These are phyloP conservation scores for Xylariales sp. DNA, from an alignment of 2,329 filamentous ascomycete genomes.

Conservation along the genomic window DNA sequence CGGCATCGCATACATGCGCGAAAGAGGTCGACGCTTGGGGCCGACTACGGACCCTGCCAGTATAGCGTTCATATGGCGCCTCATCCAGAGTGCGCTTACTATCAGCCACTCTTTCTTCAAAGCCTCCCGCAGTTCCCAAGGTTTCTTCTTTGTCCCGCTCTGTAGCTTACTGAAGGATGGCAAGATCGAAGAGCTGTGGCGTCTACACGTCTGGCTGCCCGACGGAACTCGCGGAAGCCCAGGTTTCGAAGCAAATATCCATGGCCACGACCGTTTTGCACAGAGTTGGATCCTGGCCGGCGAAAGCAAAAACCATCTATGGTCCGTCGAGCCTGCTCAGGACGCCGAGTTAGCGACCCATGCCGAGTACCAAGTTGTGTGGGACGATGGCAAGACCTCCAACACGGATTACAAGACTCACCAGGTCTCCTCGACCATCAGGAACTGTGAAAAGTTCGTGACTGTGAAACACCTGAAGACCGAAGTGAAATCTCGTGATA, in stretches of 20 bases:
- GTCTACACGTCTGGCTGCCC: conserved; percentile 31
- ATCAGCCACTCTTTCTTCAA: background rate
- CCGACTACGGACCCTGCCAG: background rate
- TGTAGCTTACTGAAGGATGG: conserved; percentile 28
- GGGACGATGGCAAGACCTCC: conserved; percentile 20
- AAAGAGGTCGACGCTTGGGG: background rate
- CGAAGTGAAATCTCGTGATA: conserved; percentile 14
- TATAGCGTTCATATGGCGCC: conserved; percentile 1
- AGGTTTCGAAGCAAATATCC: conserved; percentile 19
- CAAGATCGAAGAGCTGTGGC: conserved; percentile 29
- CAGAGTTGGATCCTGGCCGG: conserved; percentile 34
- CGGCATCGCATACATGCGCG: conserved; percentile 7
- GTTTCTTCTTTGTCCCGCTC: conserved; percentile 29
- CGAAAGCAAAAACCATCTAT: conserved; percentile 25
- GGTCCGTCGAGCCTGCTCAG: conserved; percentile 17
- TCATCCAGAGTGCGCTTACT: background rate
- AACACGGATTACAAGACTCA: conserved; percentile 21
- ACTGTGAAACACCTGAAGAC: conserved; percentile 3
- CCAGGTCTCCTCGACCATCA: conserved; percentile 21
- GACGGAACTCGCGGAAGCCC: conserved; percentile 24
- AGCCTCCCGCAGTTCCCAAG: conserved; percentile 28
- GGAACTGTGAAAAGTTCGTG: conserved; percentile 21
- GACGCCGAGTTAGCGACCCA: conserved; percentile 21
- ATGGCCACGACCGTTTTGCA: conserved; percentile 30
- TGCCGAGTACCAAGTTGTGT: conserved; percentile 23